Base-by-base conservation (phyloP, 768 basidiomycete genomes). In the Suillus ampliporus region DNA sequence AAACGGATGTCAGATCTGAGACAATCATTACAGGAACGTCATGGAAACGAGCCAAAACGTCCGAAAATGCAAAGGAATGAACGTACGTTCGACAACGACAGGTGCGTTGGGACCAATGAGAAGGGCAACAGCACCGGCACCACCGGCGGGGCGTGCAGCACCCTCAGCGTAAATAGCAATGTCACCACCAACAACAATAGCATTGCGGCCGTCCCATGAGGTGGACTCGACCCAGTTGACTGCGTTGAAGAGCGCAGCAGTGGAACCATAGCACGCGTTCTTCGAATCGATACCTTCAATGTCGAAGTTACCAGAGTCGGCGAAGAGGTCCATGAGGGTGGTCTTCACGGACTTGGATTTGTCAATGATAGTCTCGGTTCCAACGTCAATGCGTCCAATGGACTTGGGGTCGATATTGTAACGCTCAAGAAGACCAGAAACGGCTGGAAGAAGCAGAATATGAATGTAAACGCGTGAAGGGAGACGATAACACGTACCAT, bases 261-360 rank as follows among this genome's bases (percentile, higher is more conserved):
- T 99, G 40, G 94, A 96, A 34, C 97, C 97, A 72, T 99, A 99
- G 83, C 97, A 99, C 21, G 97, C 97, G 74, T 98, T 99, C 83
- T 99, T 99, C 51, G 93, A 95, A 81, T 99, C 97, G 76, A 99
- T 92, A 68, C 97, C 97, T 79, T 99, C 97, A 61, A 99, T 95
- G 73, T 99, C 97, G 70, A 86, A 87, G 86, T 99, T 99, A 61
- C 95, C 95, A 35, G 89, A 86, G 63, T 87, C 88, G 50, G 91
- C 89, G 74, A 99, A 99, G 72, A 99, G 90, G 78, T 98, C 95
- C 97, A 99, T 99, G 64, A 99, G 86, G 61, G 93, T 90, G 2
- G 97, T 98, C 81, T 99, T 99, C 77, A 95, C 94, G 8, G 97
- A 93, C 79, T 99, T 99, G 47, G 95, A 96, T 82, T 99, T 99